Percentiles rank a stretch among this genome's conserved stretches.
Evolutionary conservation across 768 basidiomycete species (phyloP).

Genomic region (Suillus weaverae): DNA sequence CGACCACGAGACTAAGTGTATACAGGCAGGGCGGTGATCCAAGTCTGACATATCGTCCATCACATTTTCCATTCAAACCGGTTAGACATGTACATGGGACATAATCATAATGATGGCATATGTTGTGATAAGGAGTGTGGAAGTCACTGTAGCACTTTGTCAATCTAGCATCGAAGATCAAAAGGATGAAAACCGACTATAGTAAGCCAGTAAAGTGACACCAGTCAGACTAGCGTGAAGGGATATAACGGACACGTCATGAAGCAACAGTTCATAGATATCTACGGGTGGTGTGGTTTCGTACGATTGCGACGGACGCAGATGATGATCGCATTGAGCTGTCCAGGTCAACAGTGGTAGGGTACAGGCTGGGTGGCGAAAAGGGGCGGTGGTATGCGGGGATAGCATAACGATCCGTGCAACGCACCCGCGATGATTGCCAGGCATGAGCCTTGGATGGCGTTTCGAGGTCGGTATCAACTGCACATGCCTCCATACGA

Average conservation of each 20-base stretch:
- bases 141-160: neutral
- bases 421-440: neutral
- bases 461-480: neutral
- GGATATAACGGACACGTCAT: neutral
- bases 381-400: slow-evolving; percentile 1
- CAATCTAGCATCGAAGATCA: neutral
- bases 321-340: neutral
- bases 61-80: no score
- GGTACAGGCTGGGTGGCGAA: neutral
- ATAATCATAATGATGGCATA: neutral
- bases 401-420: neutral
- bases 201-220: neutral
- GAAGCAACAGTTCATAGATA: neutral
- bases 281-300: neutral
- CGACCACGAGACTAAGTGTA: no score
- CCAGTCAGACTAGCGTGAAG: no score
- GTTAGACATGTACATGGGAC: no score
- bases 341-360: neutral
- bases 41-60: no score
- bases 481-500: neutral
- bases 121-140: neutral
- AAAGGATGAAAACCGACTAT: neutral
- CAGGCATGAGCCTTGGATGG: neutral
- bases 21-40: no score
- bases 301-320: no score